phyloP scores from a whole-genome alignment of 1,284 basidiomycete genomes.

The Boletus mariae region DNA sequence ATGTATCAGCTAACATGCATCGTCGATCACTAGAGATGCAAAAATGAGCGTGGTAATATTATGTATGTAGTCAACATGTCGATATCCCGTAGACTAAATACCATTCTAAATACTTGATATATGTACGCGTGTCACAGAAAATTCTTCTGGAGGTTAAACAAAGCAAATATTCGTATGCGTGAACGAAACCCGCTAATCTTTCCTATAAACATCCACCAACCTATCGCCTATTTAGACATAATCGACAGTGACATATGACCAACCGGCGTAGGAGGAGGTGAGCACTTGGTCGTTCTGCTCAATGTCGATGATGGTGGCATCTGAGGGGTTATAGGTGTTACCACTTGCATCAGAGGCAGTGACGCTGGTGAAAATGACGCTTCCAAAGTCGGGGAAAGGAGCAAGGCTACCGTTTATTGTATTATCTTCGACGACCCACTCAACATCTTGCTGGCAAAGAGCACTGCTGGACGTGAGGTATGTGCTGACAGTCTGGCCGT shows the following conservation, averaged over 20 bases:
- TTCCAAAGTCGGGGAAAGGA: constrained; percentile 20
- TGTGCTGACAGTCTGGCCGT: constrained; percentile 2
- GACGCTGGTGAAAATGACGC: constrained; percentile 15
- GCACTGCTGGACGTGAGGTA: constrained; percentile 12
- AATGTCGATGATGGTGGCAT: constrained; percentile 15
- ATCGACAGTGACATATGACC: constrained; percentile 2
- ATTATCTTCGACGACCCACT: constrained; percentile 27
- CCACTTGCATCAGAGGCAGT: constrained; percentile 8
- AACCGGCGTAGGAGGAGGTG: constrained; percentile 12
- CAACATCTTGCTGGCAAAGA: constrained; percentile 19
- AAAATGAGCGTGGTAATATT: too few relatives aligned
- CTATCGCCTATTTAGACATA: constrained; percentile 1
- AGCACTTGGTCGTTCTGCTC: constrained; percentile 12
- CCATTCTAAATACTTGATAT: neutral
- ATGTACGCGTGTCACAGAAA: too few relatives aligned
- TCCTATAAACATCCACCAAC: too few relatives aligned
- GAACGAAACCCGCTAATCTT: too few relatives aligned
- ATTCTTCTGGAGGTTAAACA: too few relatives aligned
- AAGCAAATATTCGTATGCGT: too few relatives aligned
- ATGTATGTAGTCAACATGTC: too few relatives aligned
- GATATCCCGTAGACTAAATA: too few relatives aligned
- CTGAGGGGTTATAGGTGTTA: constrained; percentile 1
- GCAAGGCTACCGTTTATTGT: constrained; percentile 1
- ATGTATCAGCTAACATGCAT: neutral
- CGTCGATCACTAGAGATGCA: too few relatives aligned